Base-by-base conservation (phyloP, 2,329 filamentous ascomycete genomes). In the Sarocladiaceae sp. region DNA sequence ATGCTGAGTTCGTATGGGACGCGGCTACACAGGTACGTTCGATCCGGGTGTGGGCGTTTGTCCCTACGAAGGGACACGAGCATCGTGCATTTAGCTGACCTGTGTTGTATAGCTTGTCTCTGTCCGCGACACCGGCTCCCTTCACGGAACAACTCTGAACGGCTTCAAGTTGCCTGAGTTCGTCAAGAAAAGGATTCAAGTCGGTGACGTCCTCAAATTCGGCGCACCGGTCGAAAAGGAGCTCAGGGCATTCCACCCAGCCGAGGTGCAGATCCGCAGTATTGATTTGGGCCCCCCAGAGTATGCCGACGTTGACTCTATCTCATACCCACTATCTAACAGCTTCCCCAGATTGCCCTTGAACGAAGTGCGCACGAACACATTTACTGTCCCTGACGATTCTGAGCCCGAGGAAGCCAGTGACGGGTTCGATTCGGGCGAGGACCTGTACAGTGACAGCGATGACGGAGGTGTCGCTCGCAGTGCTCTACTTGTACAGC, bases 1-100 rank as follows among this genome's bases (percentile, higher is more conserved):
- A 90, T 66, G 87, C 86, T 15, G 67, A 78, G 39, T 61, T 86
- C 4, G 57, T 61, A 15, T 70, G 77, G 4, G 68, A 78, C 47
- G 59, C 71, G 10, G 63, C 72, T 2, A 59, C 64, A 6, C 71
- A 75, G 64, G 80, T 80, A 66, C 13, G 37, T 37, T n/a, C n/a
- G n/a, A 11, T 37, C 6, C n/a, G 42, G 42, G 39, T 31, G 28
- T 25, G 13, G 2, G 49, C 2, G 15, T 51, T 12, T 36, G 44
- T 35, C 47, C n/a, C n/a, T n/a, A n/a, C n/a, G n/a, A n/a, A n/a
- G n/a, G n/a, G n/a, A n/a, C 37, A 3, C 37, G 15, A 39, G 2
- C 37, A 82, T 78, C 28, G 18, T 31, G 25, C 25, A 33, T 22
- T 4, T 7, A 31, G n/a, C 44, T 48, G 26, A 48, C 23, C 10